Evolutionary conservation across 1,284 basidiomycete species (phyloP).

Genomic region (Boletellus sp.): DNA sequence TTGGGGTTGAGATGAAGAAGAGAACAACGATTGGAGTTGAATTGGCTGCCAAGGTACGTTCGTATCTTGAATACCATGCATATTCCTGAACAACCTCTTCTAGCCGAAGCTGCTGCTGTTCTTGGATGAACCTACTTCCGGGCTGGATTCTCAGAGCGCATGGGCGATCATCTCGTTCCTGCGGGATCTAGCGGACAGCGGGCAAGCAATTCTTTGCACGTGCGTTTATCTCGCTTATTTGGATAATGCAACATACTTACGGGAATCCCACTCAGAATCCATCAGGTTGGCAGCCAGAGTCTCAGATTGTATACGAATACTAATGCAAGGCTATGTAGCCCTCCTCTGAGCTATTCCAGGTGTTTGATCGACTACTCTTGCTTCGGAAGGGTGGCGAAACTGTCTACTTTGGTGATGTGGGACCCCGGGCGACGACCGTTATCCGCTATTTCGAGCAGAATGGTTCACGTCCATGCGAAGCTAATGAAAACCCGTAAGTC

Average conservation of each 20-base stretch:
- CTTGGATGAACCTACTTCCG: conserved; percentile 49
- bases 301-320: background rate
- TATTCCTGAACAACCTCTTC: background rate
- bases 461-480: conserved; percentile 46
- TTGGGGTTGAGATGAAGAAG: conserved; percentile 77
- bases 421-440: conserved; percentile 51
- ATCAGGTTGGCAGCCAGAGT: conserved; percentile 16
- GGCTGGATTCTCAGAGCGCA: conserved; percentile 85
- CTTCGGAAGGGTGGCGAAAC: conserved; percentile 71
- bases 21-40: conserved; percentile 58
- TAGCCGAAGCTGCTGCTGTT: conserved; percentile 7
- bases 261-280: conserved; percentile 13
- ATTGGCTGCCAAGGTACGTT: conserved; percentile 6
- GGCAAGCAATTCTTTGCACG: conserved; percentile 72
- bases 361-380: conserved; percentile 60
- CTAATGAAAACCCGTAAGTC: conserved; percentile 45
- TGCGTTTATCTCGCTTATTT: conserved; percentile 42
- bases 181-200: conserved; percentile 76
- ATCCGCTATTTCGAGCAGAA: conserved; percentile 69
- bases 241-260: background rate
- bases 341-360: conserved; percentile 65
- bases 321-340: conserved; percentile 48
- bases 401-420: conserved; percentile 77
- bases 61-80: background rate
- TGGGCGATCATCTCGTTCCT: conserved; percentile 84